phyloP scores from a whole-genome alignment of 352 stramenopile genomes.

The Phytopythium vexans region DNA sequence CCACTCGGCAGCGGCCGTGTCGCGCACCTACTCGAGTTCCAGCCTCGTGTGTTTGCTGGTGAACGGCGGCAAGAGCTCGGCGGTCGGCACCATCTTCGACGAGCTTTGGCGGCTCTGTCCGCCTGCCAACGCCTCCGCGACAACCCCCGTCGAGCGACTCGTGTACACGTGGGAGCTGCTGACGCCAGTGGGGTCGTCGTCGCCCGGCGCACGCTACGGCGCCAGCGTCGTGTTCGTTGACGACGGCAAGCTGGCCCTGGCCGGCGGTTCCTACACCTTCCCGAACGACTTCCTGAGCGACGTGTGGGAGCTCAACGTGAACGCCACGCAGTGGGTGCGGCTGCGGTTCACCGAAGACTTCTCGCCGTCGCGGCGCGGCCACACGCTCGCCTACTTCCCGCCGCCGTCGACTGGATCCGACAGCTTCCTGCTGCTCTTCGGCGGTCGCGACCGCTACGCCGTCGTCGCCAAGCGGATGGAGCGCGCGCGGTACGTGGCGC shows the following conservation, averaged over 20 bases:
- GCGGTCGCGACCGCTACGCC: slow-evolving; percentile 55
- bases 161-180: slow-evolving; percentile 57
- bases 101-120: slow-evolving; percentile 75
- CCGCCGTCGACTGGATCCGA: slow-evolving; percentile 12
- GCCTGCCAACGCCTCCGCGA: neutral
- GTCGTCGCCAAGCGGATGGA: slow-evolving; percentile 55
- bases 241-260: slow-evolving; percentile 52
- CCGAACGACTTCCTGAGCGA: slow-evolving; percentile 72
- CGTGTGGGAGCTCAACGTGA: slow-evolving; percentile 68
- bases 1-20: slow-evolving; percentile 40
- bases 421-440: slow-evolving; percentile 46
- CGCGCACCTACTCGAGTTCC: slow-evolving; percentile 10
- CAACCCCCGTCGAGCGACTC: slow-evolving; percentile 31
- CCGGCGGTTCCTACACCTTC: slow-evolving; percentile 70
- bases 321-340: slow-evolving; percentile 61
- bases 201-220: slow-evolving; percentile 57
- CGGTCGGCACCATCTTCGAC: slow-evolving; percentile 45
- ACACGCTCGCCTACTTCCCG: slow-evolving; percentile 52
- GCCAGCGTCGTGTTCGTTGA: slow-evolving; percentile 51
- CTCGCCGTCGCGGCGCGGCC: slow-evolving; percentile 42
- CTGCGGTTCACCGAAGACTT: slow-evolving; percentile 50
- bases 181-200: slow-evolving; percentile 35
- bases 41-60: slow-evolving; percentile 45
- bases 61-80: slow-evolving; percentile 48
- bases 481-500: slow-evolving; percentile 44